Conservation (phyloP, 805 yeast species). For the Isabelozyma pseudorhagii region DNA sequence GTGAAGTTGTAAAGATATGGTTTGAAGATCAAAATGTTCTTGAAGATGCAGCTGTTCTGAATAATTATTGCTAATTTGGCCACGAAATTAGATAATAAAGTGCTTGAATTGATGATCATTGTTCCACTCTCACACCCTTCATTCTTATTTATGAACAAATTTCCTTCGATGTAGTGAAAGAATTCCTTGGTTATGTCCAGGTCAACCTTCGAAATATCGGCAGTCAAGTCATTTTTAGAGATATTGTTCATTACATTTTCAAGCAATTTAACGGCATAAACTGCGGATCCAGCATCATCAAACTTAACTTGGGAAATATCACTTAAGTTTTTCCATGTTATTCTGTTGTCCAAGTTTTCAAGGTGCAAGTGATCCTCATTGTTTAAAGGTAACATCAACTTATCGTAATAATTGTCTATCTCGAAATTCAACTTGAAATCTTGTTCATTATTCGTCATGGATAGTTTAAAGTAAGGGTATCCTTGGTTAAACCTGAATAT, state of each 20-base stretch:
- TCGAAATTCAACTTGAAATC: constrained; percentile 7
- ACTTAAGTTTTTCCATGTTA: constrained; percentile 5
- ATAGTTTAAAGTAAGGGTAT: constrained; percentile 13
- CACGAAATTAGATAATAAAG: constrained; percentile 28
- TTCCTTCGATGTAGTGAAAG: constrained; percentile 2
- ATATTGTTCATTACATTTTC: constrained; percentile 7
- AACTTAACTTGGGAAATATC: not conserved
- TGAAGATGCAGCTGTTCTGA: constrained; percentile 16
- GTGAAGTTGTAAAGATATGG: constrained; percentile 13
- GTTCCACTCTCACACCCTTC: constrained; percentile 11
- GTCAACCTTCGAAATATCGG: not conserved
- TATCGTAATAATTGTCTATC: constrained; percentile 6
- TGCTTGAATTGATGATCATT: constrained; percentile 31
- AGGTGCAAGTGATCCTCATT: constrained; percentile 5
- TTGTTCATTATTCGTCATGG: constrained; percentile 5
- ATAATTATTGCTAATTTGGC: constrained; percentile 22
- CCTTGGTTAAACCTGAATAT: constrained; percentile 15
- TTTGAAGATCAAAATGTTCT: constrained; percentile 32
- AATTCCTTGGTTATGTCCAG: constrained; percentile 1
- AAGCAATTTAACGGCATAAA: constrained; percentile 9
- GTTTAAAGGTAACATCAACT: constrained; percentile 16
- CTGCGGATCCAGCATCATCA: constrained; percentile 7
- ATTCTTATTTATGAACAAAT: constrained; percentile 4
- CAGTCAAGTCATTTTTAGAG: constrained; percentile 1
- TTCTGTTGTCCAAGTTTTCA: constrained; percentile 2